phyloP scores from a whole-genome alignment of 257 asterid genomes.

The Schizonepeta tenuifolia region DNA sequence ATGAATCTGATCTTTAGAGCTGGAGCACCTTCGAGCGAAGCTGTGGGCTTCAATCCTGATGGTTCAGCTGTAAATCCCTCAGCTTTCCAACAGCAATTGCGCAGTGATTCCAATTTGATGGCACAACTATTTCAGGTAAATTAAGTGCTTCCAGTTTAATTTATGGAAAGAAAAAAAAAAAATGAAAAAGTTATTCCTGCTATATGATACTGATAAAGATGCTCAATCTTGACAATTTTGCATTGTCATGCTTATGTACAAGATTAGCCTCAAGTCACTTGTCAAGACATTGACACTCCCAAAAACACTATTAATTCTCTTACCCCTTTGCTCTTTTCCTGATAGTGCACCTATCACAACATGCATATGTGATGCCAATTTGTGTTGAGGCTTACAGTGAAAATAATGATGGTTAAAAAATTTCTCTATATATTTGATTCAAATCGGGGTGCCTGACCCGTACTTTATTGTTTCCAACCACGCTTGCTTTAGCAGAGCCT shows the following conservation, averaged over 20 bases:
- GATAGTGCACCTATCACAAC: constrained; percentile 10
- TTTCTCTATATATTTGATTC: constrained; percentile 18
- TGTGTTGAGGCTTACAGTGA: too few species aligned
- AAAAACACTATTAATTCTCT: neutral
- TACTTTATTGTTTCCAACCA: neutral
- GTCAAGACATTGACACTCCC: neutral
- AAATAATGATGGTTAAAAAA: neutral
- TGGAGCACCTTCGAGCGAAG: constrained; percentile 51
- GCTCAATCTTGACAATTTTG: constrained; percentile 16
- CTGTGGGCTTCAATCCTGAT: constrained; percentile 74
- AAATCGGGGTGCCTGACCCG: neutral
- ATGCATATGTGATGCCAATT: neutral
- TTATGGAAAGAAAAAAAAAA: constrained; percentile 18
- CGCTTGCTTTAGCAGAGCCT: neutral
- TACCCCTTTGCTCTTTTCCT: neutral
- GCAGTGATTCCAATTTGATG: constrained; percentile 83
- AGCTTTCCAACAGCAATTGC: constrained; percentile 89
- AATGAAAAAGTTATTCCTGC: neutral
- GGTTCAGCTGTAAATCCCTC: constrained; percentile 94
- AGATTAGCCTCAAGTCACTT: neutral
- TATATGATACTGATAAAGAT: constrained; percentile 2
- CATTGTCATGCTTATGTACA: constrained; percentile 7
- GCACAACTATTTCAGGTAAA: constrained; percentile 88
- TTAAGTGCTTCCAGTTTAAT: neutral
- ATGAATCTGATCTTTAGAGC: constrained; percentile 43